These are phyloP conservation scores for Ophiostoma sp. DNA, from an alignment of 2,329 filamentous ascomycete species.

Conservation along the genomic window DNA sequence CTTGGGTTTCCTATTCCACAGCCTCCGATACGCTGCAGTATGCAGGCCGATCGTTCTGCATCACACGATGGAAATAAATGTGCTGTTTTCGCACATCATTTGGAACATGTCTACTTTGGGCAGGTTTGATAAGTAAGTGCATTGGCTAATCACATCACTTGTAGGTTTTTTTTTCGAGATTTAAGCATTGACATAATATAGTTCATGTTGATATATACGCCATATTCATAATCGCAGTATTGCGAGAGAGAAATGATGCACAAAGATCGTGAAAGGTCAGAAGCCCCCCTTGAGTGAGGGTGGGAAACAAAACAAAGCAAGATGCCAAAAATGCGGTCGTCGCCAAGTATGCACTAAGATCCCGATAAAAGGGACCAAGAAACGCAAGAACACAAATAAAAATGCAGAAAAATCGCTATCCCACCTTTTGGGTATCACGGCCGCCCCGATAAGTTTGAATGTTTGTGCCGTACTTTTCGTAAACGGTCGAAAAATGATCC, in stretches of 20 bases:
- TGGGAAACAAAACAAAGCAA: not conserved
- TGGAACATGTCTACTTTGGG: not conserved
- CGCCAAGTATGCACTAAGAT: not conserved
- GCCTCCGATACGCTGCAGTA: not conserved
- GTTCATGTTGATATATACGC: slow-evolving; percentile 11
- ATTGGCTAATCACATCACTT: not conserved
- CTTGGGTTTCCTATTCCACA: not conserved
- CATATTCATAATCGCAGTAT: not conserved
- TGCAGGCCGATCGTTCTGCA: not conserved
- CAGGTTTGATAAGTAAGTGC: not conserved
- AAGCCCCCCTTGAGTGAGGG: not conserved
- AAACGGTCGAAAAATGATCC: not conserved
- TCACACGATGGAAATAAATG: not conserved
- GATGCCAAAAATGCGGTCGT: not conserved
- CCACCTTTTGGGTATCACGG: slow-evolving; percentile 24
- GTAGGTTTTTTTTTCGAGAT: not conserved
- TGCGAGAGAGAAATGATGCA: not conserved
- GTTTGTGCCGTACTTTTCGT: slow-evolving; percentile 5
- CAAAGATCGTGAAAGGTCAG: not conserved
- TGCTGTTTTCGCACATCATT: not conserved
- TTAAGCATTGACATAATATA: not conserved
- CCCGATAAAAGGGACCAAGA: not conserved
- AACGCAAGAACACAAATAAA: not conserved
- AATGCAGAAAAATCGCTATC: slow-evolving; percentile 13
- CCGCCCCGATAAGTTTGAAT: slow-evolving; percentile 2